phyloP scores from a whole-genome alignment of 1,139 yeast genomes.

The Diutina sp. region DNA sequence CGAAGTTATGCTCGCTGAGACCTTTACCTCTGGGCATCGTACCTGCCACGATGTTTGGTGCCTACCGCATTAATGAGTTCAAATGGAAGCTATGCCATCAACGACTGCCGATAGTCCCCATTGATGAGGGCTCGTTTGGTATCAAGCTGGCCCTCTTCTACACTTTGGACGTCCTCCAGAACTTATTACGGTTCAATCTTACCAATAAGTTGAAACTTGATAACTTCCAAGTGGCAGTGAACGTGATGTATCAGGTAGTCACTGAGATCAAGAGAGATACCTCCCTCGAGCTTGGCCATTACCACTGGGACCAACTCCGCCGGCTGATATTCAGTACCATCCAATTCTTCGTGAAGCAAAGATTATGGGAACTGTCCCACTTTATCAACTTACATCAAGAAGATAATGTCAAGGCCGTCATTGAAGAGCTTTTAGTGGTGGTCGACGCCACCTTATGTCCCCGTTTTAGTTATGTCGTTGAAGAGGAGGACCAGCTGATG shows the following conservation, averaged over 20 bases:
- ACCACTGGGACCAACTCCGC: slow-evolving; percentile 7
- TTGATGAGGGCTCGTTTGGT: slow-evolving; percentile 12
- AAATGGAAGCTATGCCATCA: slow-evolving; percentile 33
- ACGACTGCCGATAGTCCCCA: slow-evolving; percentile 21
- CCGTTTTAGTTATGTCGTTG: slow-evolving; percentile 5
- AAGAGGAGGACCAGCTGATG: slow-evolving; percentile 4
- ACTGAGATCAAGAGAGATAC: slow-evolving; percentile 7
- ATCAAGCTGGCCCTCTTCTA: slow-evolving; percentile 21
- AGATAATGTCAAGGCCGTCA: slow-evolving; percentile 6
- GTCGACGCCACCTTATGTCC: slow-evolving; percentile 7
- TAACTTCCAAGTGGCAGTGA: slow-evolving; percentile 16
- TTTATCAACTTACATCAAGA: slow-evolving; percentile 5
- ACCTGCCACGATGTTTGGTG: slow-evolving; percentile 9
- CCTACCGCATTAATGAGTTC: slow-evolving; percentile 21
- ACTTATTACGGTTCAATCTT: slow-evolving; percentile 25
- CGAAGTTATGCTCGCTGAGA: slow-evolving; percentile 10
- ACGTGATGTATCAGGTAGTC: slow-evolving; percentile 14
- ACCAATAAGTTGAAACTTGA: slow-evolving; percentile 21
- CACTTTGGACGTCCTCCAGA: slow-evolving; percentile 23
- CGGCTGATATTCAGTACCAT: slow-evolving; percentile 5
- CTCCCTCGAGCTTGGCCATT: slow-evolving; percentile 5
- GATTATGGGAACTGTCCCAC: slow-evolving; percentile 5
- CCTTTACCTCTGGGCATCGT: slow-evolving; percentile 11
- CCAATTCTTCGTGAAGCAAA: slow-evolving; percentile 5
- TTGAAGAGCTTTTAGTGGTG: slow-evolving; percentile 7